A percentile compares a stretch with the other conserved stretches of the same genome.
Evolutionary conservation across 768 basidiomycete genomes (phyloP).

Genomic region (Phlebiopsis flavidoalba): DNA sequence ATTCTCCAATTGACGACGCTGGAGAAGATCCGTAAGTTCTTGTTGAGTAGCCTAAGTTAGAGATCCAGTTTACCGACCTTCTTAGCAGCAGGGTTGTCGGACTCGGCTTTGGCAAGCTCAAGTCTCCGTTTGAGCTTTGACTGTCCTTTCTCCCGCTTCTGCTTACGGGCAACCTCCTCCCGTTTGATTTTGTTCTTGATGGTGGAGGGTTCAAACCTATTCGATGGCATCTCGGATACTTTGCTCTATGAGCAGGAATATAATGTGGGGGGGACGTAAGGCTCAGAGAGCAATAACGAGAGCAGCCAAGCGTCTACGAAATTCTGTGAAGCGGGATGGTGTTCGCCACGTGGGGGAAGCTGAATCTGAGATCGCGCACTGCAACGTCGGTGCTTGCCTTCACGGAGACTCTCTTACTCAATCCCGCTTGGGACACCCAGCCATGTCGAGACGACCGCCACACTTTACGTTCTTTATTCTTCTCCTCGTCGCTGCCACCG

Average conservation of each 20-base stretch:
- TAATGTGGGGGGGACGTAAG: too few species aligned
- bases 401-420: not conserved
- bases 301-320: not conserved
- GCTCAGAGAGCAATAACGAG: too few species aligned
- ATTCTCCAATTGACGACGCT: constrained; percentile 85
- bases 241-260: not conserved
- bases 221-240: constrained; percentile 41
- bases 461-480: constrained; percentile 32
- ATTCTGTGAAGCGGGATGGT: not conserved
- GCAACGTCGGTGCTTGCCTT: constrained; percentile 3
- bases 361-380: constrained; percentile 2
- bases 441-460: constrained; percentile 19
- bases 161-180: constrained; percentile 68
- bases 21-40: not conserved
- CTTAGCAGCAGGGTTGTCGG: constrained; percentile 69
- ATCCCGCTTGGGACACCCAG: not conserved
- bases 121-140: constrained; percentile 78
- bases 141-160: constrained; percentile 73
- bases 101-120: constrained; percentile 72
- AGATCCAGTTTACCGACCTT: constrained; percentile 43
- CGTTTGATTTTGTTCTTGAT: constrained; percentile 90
- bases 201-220: constrained; percentile 54
- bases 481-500: constrained; percentile 37
- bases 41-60: not conserved
- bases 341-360: not conserved